Evolutionary conservation across 352 stramenopile species (phyloP), one percentile per base, ranked within the genome.

Genomic region (Globisporangium uncinulatum): DNA sequence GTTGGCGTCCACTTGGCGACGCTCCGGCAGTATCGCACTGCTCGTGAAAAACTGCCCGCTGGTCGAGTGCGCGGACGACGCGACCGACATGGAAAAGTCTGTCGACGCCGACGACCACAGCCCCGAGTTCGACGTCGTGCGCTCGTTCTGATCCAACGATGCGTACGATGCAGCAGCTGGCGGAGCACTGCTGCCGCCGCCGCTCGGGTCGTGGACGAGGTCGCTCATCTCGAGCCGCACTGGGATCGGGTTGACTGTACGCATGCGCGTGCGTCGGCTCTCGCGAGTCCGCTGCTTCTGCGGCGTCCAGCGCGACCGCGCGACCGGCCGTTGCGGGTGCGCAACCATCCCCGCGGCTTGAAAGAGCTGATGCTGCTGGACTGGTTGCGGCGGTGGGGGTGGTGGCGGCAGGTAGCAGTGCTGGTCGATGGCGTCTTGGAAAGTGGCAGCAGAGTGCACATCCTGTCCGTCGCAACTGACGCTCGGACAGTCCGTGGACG

Each of bases 201-300:
- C 67, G 59, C 24, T 77, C 56, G 52, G 67, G 54, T 41, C 32
- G 34, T 14, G 45, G 52, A 63, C 49, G 21, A 69, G 14, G 32
- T 56, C 55, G 44, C 42, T 37, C 31, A 57, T 57, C 49, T 67
- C 68, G 31, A 63, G 45, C 34, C 42, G 17, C n/a, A 37, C 21
- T 11, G 66, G 70, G 8, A 70, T 55, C 3, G 77, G 74, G 51
- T 75, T 86, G 37, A 78, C 70, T 17, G 72, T 87, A n/a, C 67
- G 73, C 63, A 75, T 65, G 15, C 71, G 60, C n/a, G 57, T 63
- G 54, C 63, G 63, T 19, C 70, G 70, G 15, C 43, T 51, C 13
- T 57, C 43, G 4, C 50, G 44, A 7, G 24, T 62, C 6, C 57
- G 63, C 42, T 57, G 39, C 56, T 74, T 66, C n/a, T 65, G 64